phyloP scores from a whole-genome alignment of 2,329 filamentous ascomycete genomes.

The Leptographium flavum region DNA sequence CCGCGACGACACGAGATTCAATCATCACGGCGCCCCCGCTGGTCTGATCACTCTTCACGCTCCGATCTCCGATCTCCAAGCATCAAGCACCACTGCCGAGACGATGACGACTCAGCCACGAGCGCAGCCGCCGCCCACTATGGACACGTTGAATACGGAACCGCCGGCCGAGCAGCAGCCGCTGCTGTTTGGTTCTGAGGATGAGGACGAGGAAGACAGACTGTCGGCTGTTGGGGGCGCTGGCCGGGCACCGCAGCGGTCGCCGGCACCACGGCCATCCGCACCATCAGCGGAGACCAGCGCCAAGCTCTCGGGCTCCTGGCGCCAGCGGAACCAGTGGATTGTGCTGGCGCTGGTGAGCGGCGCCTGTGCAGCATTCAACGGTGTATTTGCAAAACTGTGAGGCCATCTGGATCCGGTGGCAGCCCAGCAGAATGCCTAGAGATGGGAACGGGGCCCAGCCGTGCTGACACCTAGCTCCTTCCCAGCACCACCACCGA shows the following conservation, averaged over 20 bases:
- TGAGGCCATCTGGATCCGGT: conserved; percentile 28
- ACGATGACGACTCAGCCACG: too few relatives aligned
- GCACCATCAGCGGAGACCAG: too few relatives aligned
- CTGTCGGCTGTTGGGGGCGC: too few relatives aligned
- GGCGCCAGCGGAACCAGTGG: conserved; percentile 33
- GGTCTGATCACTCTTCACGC: too few relatives aligned
- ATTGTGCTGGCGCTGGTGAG: conserved; percentile 58
- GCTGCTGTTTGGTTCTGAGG: not conserved
- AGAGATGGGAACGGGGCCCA: too few relatives aligned
- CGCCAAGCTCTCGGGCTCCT: conserved; percentile 4
- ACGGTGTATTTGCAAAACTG: conserved; percentile 76
- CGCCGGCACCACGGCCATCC: not conserved
- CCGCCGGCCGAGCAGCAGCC: not conserved
- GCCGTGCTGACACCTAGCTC: not conserved
- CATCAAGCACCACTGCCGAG: too few relatives aligned
- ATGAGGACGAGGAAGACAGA: not conserved
- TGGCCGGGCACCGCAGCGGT: not conserved
- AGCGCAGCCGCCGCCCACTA: too few relatives aligned
- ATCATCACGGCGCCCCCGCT: too few relatives aligned
- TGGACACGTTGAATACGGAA: not conserved
- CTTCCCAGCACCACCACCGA: conserved; percentile 33
- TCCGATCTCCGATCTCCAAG: too few relatives aligned
- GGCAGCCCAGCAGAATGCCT: too few relatives aligned
- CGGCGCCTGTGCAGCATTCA: conserved; percentile 65
- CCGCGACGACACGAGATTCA: too few relatives aligned